Evolutionary conservation across 2,329 filamentous ascomycete genomes (phyloP).

Genomic region (Pseudofabraea citricarpa): DNA sequence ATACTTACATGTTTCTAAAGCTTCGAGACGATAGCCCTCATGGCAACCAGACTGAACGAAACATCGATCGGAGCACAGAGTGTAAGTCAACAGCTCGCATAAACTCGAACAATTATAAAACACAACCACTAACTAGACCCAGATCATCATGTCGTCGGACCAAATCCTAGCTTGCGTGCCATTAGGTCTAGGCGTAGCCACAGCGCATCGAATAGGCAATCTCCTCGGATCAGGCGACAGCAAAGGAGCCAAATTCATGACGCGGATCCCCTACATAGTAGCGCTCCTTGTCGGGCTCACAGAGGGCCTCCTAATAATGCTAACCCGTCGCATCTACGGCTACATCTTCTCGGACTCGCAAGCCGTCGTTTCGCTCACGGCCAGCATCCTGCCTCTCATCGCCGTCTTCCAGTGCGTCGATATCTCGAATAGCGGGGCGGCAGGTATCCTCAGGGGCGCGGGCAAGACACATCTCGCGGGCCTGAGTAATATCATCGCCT

Average conservation of each 20-base stretch:
- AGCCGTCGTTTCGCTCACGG: slow-evolving; percentile 63
- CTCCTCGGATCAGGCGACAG: slow-evolving; percentile 63
- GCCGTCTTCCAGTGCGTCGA: slow-evolving; percentile 88
- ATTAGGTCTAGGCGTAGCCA: slow-evolving; percentile 75
- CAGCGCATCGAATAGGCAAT: slow-evolving; percentile 71
- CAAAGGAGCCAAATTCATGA: slow-evolving; percentile 59
- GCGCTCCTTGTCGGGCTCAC: slow-evolving; percentile 61
- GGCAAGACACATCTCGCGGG: slow-evolving; percentile 86
- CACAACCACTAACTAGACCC: slow-evolving; percentile 79
- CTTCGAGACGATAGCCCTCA: slow-evolving; percentile 71
- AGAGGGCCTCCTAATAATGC: slow-evolving; percentile 65
- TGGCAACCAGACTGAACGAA: slow-evolving; percentile 71
- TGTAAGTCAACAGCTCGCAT: slow-evolving; percentile 47
- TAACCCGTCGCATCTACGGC: slow-evolving; percentile 64
- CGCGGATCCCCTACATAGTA: slow-evolving; percentile 67
- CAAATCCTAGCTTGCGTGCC: slow-evolving; percentile 73
- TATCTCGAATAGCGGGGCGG: slow-evolving; percentile 68
- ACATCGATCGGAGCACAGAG: slow-evolving; percentile 79
- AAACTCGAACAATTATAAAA: slow-evolving; percentile 70
- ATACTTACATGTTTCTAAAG: slow-evolving; percentile 70
- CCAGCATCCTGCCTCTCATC: slow-evolving; percentile 73
- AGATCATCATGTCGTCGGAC: slow-evolving; percentile 81
- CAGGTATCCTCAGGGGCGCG: slow-evolving; percentile 77
- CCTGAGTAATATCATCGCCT: slow-evolving; percentile 76
- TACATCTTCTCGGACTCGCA: slow-evolving; percentile 73